Percentiles rank a stretch among this genome's conserved stretches.
Conservation (phyloP, 805 yeast species). For the Pichia eremophila region DNA sequence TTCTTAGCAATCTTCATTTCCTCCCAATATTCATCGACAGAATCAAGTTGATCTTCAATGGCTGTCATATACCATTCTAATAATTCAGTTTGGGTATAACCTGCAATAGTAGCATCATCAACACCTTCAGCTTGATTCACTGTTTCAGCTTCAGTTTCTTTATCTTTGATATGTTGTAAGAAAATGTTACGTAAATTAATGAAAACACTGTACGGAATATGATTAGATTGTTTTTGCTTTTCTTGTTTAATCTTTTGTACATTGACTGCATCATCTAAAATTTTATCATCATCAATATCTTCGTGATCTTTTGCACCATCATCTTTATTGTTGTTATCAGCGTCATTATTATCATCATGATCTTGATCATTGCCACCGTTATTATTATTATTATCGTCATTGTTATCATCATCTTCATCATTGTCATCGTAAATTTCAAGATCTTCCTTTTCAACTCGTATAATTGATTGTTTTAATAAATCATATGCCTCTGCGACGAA, state of each 20-base stretch:
- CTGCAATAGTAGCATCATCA: conserved; percentile 33
- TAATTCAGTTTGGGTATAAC: conserved; percentile 58
- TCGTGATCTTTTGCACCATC: neutral
- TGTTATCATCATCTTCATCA: conserved; percentile 19
- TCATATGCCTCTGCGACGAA: conserved; percentile 93
- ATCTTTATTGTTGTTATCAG: neutral
- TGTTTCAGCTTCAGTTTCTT: conserved; percentile 35
- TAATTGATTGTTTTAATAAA: conserved; percentile 79
- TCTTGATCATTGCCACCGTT: conserved; percentile 17
- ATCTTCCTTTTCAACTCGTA: conserved; percentile 90
- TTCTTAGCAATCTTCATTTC: conserved; percentile 68
- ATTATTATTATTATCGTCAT: conserved; percentile 28
- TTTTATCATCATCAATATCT: conserved; percentile 6
- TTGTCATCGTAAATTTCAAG: conserved; percentile 72
- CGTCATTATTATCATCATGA: conserved; percentile 8
- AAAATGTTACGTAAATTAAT: conserved; percentile 73
- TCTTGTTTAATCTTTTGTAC: conserved; percentile 23
- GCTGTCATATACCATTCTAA: conserved; percentile 75
- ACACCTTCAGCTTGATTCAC: conserved; percentile 36
- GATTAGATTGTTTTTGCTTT: conserved; percentile 11
- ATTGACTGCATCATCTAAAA: neutral
- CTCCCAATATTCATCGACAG: conserved; percentile 59
- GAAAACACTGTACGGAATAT: conserved; percentile 79
- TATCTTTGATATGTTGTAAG: conserved; percentile 40
- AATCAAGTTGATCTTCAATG: conserved; percentile 58